Evolutionary conservation across 139 green algal genomes (phyloP).

Genomic region (Auxenochlorella protothecoides): DNA sequence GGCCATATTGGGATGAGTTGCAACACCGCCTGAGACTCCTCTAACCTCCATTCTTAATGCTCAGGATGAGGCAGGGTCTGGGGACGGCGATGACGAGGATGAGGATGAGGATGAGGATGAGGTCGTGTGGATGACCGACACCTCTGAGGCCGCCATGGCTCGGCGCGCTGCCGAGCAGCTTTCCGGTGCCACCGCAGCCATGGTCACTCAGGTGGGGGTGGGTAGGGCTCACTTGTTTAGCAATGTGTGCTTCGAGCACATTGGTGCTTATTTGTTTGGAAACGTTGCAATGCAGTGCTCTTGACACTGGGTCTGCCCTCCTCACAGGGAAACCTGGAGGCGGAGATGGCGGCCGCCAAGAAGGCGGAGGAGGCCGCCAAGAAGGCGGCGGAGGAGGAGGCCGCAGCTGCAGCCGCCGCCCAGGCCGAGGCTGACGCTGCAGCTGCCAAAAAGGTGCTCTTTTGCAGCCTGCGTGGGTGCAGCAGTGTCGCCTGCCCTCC

Average conservation of each 20-base stretch:
- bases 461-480: too few relatives aligned
- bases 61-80: too few relatives aligned
- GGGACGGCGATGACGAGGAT: slow-evolving; percentile 29
- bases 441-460: neutral
- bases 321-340: slow-evolving; percentile 66
- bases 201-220: slow-evolving; percentile 56
- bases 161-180: slow-evolving; percentile 81
- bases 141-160: slow-evolving; percentile 55
- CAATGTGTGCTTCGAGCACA: neutral
- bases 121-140: slow-evolving; percentile 92
- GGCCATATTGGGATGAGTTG: neutral
- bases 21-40: neutral
- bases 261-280: neutral
- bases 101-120: slow-evolving; percentile 43
- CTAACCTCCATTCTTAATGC: too few relatives aligned
- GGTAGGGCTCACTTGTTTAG: neutral
- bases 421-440: neutral
- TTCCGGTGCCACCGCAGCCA: slow-evolving; percentile 61
- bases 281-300: neutral
- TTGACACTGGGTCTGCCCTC: neutral
- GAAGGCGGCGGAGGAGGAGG: slow-evolving; percentile 10
- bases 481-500: too few relatives aligned
- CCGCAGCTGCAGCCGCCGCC: neutral
- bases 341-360: slow-evolving; percentile 52
- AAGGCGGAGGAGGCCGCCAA: slow-evolving; percentile 29